A percentile compares a stretch with the other conserved stretches of the same genome.
Conservation (phyloP, 164 flowering plant genomes). For the Piper betle region DNA sequence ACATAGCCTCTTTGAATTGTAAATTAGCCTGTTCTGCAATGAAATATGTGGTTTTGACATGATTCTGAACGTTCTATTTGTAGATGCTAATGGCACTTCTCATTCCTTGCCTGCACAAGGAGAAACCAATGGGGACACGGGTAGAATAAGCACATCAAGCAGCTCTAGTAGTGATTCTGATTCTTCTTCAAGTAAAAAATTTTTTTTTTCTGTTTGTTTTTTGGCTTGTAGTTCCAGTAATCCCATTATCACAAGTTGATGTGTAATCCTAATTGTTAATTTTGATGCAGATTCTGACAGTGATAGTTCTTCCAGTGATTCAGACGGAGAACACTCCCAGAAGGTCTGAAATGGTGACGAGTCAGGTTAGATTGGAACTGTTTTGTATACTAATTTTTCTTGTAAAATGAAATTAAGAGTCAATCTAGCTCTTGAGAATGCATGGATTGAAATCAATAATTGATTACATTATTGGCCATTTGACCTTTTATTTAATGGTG, state of each 20-base stretch:
- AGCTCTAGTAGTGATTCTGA: slow-evolving; percentile 82
- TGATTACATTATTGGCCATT: no score
- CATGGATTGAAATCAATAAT: no score
- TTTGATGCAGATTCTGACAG: slow-evolving; percentile 56
- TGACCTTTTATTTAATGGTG: no score
- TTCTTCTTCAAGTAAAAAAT: slow-evolving; percentile 76
- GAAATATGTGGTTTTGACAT: neutral
- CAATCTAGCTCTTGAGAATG: no score
- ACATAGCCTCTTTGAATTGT: neutral
- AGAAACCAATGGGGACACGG: slow-evolving; percentile 36
- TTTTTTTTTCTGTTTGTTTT: neutral
- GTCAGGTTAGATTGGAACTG: slow-evolving; percentile 14
- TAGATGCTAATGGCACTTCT: slow-evolving; percentile 35
- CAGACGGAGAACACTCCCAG: slow-evolving; percentile 42
- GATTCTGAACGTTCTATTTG: slow-evolving; percentile 1
- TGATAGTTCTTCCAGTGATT: slow-evolving; percentile 63
- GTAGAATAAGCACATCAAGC: slow-evolving; percentile 56
- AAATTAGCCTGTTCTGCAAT: neutral
- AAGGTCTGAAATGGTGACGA: slow-evolving; percentile 16
- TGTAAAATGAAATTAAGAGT: no score
- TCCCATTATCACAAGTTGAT: no score
- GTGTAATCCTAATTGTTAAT: neutral
- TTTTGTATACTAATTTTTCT: neutral
- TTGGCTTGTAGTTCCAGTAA: neutral
- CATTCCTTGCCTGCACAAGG: slow-evolving; percentile 32